Percentiles rank a stretch among this genome's conserved stretches.
These are phyloP conservation scores for Cadophora malorum DNA, from an alignment of 2,329 filamentous ascomycete species.

Conservation along the genomic window DNA sequence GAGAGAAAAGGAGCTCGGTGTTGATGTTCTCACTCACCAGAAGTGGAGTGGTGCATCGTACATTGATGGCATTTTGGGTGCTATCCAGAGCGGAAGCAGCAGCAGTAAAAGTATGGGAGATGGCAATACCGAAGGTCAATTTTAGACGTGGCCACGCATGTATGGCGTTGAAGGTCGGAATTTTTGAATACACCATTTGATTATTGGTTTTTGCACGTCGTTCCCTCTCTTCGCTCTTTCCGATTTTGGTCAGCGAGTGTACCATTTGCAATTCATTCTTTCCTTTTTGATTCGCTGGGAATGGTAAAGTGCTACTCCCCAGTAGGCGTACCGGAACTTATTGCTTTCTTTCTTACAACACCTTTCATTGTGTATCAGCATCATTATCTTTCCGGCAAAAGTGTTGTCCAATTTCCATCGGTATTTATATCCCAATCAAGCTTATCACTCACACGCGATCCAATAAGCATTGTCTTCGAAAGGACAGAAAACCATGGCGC, in stretches of 20 bases:
- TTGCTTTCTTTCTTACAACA: not conserved
- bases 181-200: not conserved
- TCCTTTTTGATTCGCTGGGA: not conserved
- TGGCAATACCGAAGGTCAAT: constrained; percentile 85
- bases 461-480: not conserved
- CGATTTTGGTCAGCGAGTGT: not conserved
- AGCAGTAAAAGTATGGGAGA: constrained; percentile 93
- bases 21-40: constrained; percentile 48
- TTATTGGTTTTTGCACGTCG: not conserved
- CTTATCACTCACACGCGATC: not conserved
- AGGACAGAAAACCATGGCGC: not conserved
- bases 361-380: not conserved
- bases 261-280: not conserved
- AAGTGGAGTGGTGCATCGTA: constrained; percentile 70
- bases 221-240: not conserved
- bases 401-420: not conserved
- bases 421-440: not conserved
- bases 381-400: not conserved
- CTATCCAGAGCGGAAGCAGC: constrained; percentile 90
- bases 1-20: constrained; percentile 77
- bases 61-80: constrained; percentile 87
- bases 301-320: too few species aligned
- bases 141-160: constrained; percentile 42
- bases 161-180: not conserved
- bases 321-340: not conserved